A percentile compares a stretch with the other conserved stretches of the same genome.
phyloP scores from a whole-genome alignment of 495 filamentous ascomycete species.

The Penicillium coffeae region DNA sequence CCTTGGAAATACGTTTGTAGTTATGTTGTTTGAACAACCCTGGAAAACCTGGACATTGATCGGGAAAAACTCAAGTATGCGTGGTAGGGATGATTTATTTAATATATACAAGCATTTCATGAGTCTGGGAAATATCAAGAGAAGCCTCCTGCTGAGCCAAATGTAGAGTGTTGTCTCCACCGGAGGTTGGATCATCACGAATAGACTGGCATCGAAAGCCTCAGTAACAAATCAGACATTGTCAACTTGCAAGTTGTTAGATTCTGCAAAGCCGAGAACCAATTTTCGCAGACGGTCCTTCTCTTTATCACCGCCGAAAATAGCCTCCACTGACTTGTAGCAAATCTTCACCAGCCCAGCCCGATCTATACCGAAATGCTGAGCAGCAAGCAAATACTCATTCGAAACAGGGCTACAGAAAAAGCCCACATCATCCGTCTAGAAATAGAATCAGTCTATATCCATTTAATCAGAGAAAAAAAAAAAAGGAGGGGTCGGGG shows the following conservation, averaged over 20 bases:
- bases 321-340: conserved; percentile 53
- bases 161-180: too few relatives aligned
- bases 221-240: too few relatives aligned
- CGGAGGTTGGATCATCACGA: too few relatives aligned
- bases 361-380: conserved; percentile 61
- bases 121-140: too few relatives aligned
- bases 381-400: conserved; percentile 69
- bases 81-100: too few relatives aligned
- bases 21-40: too few relatives aligned
- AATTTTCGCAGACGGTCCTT: conserved; percentile 53
- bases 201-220: too few relatives aligned
- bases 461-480: conserved; percentile 2
- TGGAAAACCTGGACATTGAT: too few relatives aligned
- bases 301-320: conserved; percentile 62
- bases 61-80: too few relatives aligned
- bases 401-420: conserved; percentile 77
- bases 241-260: background rate
- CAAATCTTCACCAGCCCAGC: conserved; percentile 55
- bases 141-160: too few relatives aligned
- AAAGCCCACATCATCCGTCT: conserved; percentile 88
- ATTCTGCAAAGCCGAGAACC: conserved; percentile 32
- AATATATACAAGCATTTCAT: too few relatives aligned
- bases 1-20: too few relatives aligned
- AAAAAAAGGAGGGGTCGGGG: conserved; percentile 1
- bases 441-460: background rate